Evolutionary conservation across 116 monocot species (phyloP), one percentile per base, ranked within the genome.

Genomic region (Zostera marina): DNA sequence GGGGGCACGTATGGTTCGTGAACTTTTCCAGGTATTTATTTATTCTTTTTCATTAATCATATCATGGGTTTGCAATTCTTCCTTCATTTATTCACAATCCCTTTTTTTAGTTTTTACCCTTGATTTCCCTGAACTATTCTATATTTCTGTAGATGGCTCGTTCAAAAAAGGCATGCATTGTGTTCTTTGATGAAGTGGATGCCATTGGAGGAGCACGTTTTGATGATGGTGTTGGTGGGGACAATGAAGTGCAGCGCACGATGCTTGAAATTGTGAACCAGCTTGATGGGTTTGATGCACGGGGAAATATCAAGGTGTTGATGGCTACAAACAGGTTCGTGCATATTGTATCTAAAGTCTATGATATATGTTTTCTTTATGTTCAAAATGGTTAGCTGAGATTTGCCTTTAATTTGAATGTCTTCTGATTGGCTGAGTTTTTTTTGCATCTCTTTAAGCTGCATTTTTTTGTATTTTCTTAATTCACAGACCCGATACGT

Each of bases 261-360:
- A 91, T 91, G 91, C 82, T 92, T 52, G 85, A 91, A 70, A 91
- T 85, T 67, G 85, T 91, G 0, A 91, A 91, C 69, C 91, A 92
- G 41, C 92, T 86, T 48, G 86, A 83, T 76, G 80, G 92, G 11
- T 92, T 92, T 76, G 82, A 92, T 85, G 86, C 92, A n/a, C 56
- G 83, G 9, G 86, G 92, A 40, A 86, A 86, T 54, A 92, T 86
- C 16, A 86, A 86, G 72, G 87, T 87, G 63, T 72, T 87, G 8
- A 87, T 92, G 92, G 87, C 80, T 16, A 91, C 86, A 41, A 92
- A 92, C 52, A 80, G 86, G 91, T 82, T 20, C 8, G 11, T 42
- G 8, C 8, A 6, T 19, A 7, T 26, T 13, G n/a, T 15, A 21
- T 17, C 9, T 15, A 10, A 53, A 53, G 17, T 53, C 10, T 15